Evolutionary conservation across 208 protist species (phyloP), one percentile per base, ranked within the genome.

Genomic region (Novymonas esmeraldas): DNA sequence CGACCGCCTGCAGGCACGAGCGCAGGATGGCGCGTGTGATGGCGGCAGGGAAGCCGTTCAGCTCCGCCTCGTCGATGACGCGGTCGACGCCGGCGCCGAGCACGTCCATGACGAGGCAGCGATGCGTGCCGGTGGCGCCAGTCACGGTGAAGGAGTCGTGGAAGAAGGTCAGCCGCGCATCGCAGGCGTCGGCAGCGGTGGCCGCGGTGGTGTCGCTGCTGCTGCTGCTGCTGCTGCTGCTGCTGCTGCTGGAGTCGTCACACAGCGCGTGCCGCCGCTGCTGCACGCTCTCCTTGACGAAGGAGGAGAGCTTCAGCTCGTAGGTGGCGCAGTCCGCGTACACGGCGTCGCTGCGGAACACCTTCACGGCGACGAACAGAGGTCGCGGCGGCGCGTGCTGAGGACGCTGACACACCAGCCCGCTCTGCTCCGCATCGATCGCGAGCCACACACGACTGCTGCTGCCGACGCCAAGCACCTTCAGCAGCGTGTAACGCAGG

Each of bases 31-130:
- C 54, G 36, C 81, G 71, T 20, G 70, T 77, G 22, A 98, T 89
- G 55, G 87, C 84, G 9, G 96, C 61, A 4, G 96, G 95, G 41
- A 98, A 50, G 29, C 97, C 97, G n/a, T 85, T 28, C 62, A 98
- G 97, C 45, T 89, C 59, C 26, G 82, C 89, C 60, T 93, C 70
- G 67, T 92, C 92, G 64, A 99, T 98, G 22, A 98, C 65, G 22
- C 72, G 62, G 22, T 98, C 86, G 11, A 99, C 73, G 57, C 96
- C 97, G 14, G 81, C 56, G n/a, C 97, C 97, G 11, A 99, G 67
- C 0, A 97, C 73, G 73, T 98, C 90, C 77, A 99, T 98, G 10
- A 97, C 95, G 70, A 99, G 91, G 67, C 92, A 97, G 18, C 96
- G 73, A 68, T 99, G 88, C 16, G 60, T 78, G 59, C 88, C 88